Conservation (phyloP, 768 basidiomycete species). For the Naganishia randhawae region DNA sequence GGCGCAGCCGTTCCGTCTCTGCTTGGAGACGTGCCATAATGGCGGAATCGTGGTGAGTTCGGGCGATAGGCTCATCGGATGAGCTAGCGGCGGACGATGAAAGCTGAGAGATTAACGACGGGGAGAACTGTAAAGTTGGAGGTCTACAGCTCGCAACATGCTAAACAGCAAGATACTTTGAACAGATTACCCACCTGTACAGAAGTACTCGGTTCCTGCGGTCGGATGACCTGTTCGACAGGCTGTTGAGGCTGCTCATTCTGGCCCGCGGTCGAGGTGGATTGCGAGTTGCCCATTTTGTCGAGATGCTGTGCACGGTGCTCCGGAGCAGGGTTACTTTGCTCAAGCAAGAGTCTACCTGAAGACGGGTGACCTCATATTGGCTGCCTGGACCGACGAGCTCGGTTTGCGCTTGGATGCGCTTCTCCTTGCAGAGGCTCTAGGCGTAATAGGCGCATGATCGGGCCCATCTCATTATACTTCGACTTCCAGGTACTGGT, state of each 20-base stretch:
- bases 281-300: conserved; percentile 28
- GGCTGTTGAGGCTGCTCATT: conserved; percentile 7
- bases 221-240: conserved; percentile 44
- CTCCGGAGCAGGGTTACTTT: not conserved
- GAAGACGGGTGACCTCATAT: not conserved
- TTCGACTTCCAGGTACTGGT: too few relatives aligned
- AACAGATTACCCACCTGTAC: conserved; percentile 41
- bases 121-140: conserved; percentile 44
- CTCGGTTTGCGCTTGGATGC: conserved; percentile 13
- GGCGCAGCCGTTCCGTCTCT: conserved; percentile 46
- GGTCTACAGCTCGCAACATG: not conserved
- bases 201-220: conserved; percentile 41
- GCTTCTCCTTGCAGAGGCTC: not conserved
- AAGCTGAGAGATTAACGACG: conserved; percentile 47
- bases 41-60: conserved; percentile 35
- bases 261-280: conserved; percentile 15
- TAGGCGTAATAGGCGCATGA: not conserved
- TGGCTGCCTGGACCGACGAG: not conserved
- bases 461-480: too few relatives aligned
- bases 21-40: conserved; percentile 42
- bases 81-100: conserved; percentile 33
- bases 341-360: not conserved
- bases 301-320: not conserved
- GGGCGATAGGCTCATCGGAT: not conserved
- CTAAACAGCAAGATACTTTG: not conserved